phyloP scores from a whole-genome alignment of 768 basidiomycete species.

The Thelephora ganbajun region DNA sequence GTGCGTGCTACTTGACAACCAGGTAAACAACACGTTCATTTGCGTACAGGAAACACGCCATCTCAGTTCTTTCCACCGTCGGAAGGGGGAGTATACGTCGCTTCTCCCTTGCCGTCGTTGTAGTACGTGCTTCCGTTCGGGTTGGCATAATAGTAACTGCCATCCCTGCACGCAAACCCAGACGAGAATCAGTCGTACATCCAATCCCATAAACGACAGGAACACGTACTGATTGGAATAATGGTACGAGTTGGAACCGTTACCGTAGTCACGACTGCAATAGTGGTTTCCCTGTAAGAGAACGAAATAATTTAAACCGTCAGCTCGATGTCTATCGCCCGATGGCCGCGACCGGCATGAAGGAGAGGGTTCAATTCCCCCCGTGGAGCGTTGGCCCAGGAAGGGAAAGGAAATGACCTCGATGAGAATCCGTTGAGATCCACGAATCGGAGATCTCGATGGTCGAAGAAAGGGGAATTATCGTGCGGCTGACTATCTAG shows the following conservation, averaged over 20 bases:
- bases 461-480: too few species aligned
- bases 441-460: background rate
- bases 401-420: too few species aligned
- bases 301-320: background rate
- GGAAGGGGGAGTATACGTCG: constrained; percentile 36
- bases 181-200: background rate
- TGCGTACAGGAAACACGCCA: background rate
- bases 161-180: constrained; percentile 24
- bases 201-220: background rate
- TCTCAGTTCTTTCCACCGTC: constrained; percentile 16
- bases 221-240: constrained; percentile 41
- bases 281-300: constrained; percentile 43
- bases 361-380: too few species aligned
- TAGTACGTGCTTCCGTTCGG: constrained; percentile 48
- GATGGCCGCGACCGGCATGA: too few species aligned
- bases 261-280: constrained; percentile 35
- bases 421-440: background rate
- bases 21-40: background rate
- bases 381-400: too few species aligned
- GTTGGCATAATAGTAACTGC: constrained; percentile 53
- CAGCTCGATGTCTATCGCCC: background rate
- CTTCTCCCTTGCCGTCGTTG: constrained; percentile 31
- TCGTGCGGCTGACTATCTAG: too few species aligned
- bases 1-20: background rate
- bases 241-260: constrained; percentile 34